Conservation (phyloP, 768 basidiomycete species). For the Flagelloscypha sp. region DNA sequence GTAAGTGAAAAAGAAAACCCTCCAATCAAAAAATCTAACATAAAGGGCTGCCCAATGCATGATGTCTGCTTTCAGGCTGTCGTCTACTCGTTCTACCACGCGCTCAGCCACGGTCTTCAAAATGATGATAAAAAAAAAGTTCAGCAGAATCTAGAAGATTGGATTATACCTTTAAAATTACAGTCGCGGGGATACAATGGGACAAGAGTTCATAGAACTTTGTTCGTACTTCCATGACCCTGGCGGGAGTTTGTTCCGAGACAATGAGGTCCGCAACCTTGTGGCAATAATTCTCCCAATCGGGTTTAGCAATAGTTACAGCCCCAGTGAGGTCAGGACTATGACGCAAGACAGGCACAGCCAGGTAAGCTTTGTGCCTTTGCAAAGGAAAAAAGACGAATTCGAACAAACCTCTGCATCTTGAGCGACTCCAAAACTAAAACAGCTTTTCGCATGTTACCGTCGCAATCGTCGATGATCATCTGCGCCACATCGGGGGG, state of each 20-base stretch:
- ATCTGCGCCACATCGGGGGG: constrained; percentile 67
- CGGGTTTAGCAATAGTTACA: constrained; percentile 87
- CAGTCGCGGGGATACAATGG: constrained; percentile 92
- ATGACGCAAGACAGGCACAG: constrained; percentile 4
- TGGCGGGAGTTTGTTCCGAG: constrained; percentile 79
- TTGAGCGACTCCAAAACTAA: constrained; percentile 92
- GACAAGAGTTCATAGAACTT: constrained; percentile 94
- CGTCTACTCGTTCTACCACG: constrained; percentile 83
- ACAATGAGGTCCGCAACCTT: constrained; percentile 89
- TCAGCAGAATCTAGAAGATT: not conserved
- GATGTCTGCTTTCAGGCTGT: constrained; percentile 82
- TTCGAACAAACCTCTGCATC: constrained; percentile 72
- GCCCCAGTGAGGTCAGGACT: constrained; percentile 80
- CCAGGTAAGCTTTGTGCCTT: not conserved
- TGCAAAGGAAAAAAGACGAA: not conserved
- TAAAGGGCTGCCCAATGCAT: constrained; percentile 99
- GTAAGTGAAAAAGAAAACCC: not conserved
- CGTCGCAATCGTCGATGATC: constrained; percentile 74
- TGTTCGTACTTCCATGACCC: constrained; percentile 84
- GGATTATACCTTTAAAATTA: constrained; percentile 77
- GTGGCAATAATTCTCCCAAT: constrained; percentile 96
- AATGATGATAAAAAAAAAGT: constrained; percentile 3
- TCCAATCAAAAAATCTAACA: constrained; percentile 35
- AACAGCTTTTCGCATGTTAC: constrained; percentile 92
- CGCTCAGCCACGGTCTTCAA: constrained; percentile 85